Base-by-base conservation (phyloP, 2,329 filamentous ascomycete genomes). In the Colletotrichum neosansevieriae region DNA sequence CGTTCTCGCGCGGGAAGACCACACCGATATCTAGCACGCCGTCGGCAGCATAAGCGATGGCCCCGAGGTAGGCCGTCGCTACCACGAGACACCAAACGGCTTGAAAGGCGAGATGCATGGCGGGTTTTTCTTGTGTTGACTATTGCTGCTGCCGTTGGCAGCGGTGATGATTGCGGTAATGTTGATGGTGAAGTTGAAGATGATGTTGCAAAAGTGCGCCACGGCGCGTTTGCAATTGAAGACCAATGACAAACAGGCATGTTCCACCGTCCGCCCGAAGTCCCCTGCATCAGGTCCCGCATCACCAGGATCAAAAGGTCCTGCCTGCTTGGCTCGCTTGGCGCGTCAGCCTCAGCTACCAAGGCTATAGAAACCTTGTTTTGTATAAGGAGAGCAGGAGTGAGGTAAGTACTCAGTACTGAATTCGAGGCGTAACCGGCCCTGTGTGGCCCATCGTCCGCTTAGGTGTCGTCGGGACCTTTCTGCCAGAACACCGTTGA, bases 1-100 rank as follows among this genome's bases (percentile, higher is more conserved):
- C 73, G 71, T 77, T 76, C 64, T 24, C 17, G 47, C 75, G 76
- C 1, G 76, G 76, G 67, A 77, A 78, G 45, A 77, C 66, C 9
- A 77, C 34, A 63, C 73, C 75, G 53, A 77, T 53, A 49, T 77
- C 75, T n/a, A 75, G 63, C 29, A 65, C 53, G 54, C 58, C 58
- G 17, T n/a, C 44, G 24, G 54, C 63, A 58, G 64, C 64, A 5
- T n/a, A 2, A 29, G 53, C 60, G 34, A 71, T 42, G 19, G 63
- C 19, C 29, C 64, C 60, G 10, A 70, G 60, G 65, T 53, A 69
- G 64, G 32, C 58, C 19, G 64, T 45, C 10, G 50, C 53, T 19
- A 50, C 60, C 34, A 64, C 38, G 34, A 69, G 42, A 6, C 9
- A 44, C 42, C 42, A 19, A 4, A 44, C 6, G 15, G 42, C 13